Conservation (phyloP, 1,139 yeast genomes). For the Diutina neorugosa region DNA sequence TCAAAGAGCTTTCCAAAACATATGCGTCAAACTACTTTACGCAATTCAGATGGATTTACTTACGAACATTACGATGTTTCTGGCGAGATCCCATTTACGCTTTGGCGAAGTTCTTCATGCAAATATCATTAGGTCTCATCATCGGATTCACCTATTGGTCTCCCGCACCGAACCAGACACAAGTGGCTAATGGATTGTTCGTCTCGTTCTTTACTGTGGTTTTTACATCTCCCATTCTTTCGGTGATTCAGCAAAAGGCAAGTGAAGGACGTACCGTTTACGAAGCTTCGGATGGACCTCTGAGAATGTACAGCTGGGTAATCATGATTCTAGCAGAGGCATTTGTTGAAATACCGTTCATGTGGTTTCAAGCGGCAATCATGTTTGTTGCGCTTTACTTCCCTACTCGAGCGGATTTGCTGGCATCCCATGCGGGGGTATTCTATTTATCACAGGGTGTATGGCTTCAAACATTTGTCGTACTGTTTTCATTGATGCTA, state of each 20-base stretch:
- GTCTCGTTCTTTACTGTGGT: constrained; percentile 38
- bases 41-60: not conserved
- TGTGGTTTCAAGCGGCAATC: constrained; percentile 36
- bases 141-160: constrained; percentile 40
- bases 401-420: constrained; percentile 22
- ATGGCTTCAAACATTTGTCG: constrained; percentile 41
- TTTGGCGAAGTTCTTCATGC: constrained; percentile 8
- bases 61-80: constrained; percentile 4
- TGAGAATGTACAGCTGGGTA: constrained; percentile 59
- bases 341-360: constrained; percentile 44
- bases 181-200: constrained; percentile 41
- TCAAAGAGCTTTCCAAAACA: not conserved
- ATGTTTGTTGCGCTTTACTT: constrained; percentile 46
- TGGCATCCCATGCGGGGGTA: not conserved
- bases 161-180: constrained; percentile 16
- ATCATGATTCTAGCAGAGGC: constrained; percentile 39
- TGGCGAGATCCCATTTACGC: constrained; percentile 9
- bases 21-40: not conserved
- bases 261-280: constrained; percentile 41
- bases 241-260: constrained; percentile 25
- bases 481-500: constrained; percentile 41
- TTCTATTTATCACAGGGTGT: constrained; percentile 33
- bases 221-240: constrained; percentile 39
- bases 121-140: constrained; percentile 25
- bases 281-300: constrained; percentile 52